Evolutionary conservation across 768 basidiomycete species (phyloP).

Genomic region (Boletus rubescentipes): DNA sequence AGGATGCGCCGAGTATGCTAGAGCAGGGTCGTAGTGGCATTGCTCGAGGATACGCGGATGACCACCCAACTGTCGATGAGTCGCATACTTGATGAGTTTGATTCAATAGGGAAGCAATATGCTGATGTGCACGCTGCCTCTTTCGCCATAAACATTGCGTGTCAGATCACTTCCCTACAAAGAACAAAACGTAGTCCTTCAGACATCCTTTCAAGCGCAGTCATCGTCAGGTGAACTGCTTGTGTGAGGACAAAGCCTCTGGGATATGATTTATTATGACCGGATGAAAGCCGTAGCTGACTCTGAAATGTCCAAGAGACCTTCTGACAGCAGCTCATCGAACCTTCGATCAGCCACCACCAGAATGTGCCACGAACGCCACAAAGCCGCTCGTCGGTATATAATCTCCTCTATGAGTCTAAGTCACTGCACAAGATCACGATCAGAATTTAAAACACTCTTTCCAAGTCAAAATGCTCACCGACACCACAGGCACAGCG

Average conservation of each 20-base stretch:
- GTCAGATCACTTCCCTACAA: neutral
- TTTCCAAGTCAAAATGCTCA: neutral
- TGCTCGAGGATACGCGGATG: conserved; percentile 80
- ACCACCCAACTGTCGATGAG: conserved; percentile 19
- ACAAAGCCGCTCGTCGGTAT: neutral
- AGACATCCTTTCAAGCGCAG: neutral
- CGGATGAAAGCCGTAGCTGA: no score
- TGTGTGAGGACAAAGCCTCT: neutral
- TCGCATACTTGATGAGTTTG: neutral
- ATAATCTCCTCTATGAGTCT: neutral
- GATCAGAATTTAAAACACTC: neutral
- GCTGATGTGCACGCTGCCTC: neutral
- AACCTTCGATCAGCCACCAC: neutral
- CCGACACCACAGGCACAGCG: neutral
- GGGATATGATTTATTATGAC: no score
- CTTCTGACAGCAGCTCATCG: no score
- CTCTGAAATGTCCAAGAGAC: no score
- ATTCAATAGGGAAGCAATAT: neutral
- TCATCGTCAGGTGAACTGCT: neutral
- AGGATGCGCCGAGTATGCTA: conserved; percentile 76
- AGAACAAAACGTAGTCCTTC: neutral
- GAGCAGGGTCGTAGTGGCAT: conserved; percentile 92
- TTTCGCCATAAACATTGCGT: neutral
- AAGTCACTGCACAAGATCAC: neutral
- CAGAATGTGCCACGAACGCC: neutral